A percentile compares a stretch with the other conserved stretches of the same genome.
Conservation (phyloP, 371 early-diverging fungal genomes). For the Encephalitozoon romaleae region DNA sequence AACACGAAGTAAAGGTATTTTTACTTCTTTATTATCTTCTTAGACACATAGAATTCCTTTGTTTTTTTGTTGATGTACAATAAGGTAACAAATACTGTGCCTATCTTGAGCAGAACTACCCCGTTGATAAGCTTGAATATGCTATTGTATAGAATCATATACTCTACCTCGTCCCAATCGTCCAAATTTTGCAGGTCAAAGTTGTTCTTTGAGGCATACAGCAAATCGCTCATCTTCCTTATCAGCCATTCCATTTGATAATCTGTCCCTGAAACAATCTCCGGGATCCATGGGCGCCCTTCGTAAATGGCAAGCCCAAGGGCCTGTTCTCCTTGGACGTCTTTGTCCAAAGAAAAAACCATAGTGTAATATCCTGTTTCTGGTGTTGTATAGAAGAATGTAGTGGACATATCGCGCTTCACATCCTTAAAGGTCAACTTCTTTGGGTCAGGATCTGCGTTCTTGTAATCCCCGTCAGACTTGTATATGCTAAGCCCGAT, state of each 20-base stretch:
- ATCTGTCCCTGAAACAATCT: constrained; percentile 53
- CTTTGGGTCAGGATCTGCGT: constrained; percentile 19
- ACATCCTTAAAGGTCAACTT: constrained; percentile 30
- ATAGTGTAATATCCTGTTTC: constrained; percentile 39
- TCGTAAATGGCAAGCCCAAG: constrained; percentile 44
- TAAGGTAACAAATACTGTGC: constrained; percentile 45
- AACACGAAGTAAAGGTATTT: background rate
- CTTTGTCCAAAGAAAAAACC: constrained; percentile 31
- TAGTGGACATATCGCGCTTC: constrained; percentile 34
- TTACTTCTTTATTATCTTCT: constrained; percentile 49
- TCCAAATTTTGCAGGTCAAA: constrained; percentile 47
- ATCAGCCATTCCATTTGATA: constrained; percentile 46
- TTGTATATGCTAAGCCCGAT: constrained; percentile 20
- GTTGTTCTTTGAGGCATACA: constrained; percentile 48
- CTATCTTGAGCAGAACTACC: constrained; percentile 47
- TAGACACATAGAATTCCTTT: constrained; percentile 51
- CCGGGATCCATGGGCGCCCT: constrained; percentile 46
- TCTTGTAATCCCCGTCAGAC: constrained; percentile 3
- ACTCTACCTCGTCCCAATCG: constrained; percentile 43
- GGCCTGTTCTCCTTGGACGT: constrained; percentile 15
- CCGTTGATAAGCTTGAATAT: constrained; percentile 46
- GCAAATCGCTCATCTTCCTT: constrained; percentile 43
- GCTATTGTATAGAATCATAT: constrained; percentile 29
- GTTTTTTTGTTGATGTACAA: constrained; percentile 50
- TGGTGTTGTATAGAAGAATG: constrained; percentile 48